phyloP scores from a whole-genome alignment of 495 filamentous ascomycete species.

The Letharia lupina region DNA sequence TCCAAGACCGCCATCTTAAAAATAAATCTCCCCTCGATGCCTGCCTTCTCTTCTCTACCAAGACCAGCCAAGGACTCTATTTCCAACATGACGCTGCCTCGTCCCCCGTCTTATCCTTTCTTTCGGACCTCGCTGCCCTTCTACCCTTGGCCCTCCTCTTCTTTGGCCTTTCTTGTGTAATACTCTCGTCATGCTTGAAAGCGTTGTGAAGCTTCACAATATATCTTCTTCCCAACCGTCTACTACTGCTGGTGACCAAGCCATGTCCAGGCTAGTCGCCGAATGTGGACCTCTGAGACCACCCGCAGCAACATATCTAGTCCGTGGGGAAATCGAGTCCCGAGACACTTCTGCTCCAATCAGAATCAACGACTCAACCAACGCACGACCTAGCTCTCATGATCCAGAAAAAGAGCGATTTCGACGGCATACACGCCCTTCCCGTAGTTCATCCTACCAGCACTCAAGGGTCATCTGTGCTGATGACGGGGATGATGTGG shows the following conservation, averaged over 20 bases:
- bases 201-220: background rate
- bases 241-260: background rate
- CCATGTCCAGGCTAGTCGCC: background rate
- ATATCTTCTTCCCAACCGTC: background rate
- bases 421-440: background rate
- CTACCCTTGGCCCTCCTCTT: background rate
- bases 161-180: background rate
- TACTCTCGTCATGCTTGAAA: background rate
- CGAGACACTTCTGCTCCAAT: background rate
- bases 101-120: background rate
- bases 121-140: background rate
- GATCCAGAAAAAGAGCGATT: conserved; percentile 8
- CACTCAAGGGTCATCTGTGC: background rate
- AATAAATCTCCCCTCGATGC: background rate
- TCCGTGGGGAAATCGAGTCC: background rate
- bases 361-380: background rate
- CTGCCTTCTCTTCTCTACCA: conserved; percentile 1
- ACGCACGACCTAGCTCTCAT: background rate
- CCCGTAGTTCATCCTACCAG: background rate
- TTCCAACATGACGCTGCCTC: conserved; percentile 1
- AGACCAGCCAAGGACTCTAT: background rate
- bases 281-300: background rate
- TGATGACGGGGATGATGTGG: conserved; percentile 17
- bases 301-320: background rate
- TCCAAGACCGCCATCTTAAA: conserved; percentile 1